Base-by-base conservation (phyloP, 805 yeast species). In the Teunomyces tritomae region DNA sequence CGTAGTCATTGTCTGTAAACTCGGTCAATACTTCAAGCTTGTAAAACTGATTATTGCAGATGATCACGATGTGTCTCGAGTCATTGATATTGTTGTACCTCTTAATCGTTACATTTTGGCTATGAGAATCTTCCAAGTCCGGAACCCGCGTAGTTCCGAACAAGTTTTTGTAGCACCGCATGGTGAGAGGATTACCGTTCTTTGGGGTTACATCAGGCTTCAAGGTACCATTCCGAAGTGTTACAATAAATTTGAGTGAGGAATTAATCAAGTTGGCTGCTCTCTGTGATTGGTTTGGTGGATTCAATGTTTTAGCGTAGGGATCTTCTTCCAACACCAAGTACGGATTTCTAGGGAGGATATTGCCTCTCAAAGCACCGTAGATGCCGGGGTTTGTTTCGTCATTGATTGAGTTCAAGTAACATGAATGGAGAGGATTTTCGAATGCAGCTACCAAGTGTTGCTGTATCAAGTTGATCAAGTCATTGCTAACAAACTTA, bases 311-410 rank as follows among this genome's bases (percentile, higher is more conserved):
- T 57, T 66, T 66, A 13, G 80, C 74, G 51, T 81, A 73, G 1
- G 92, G 91, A 53, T 87, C 95, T 58, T 85, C 85, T 53, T 85
- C 89, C 13, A 87, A 63, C 8, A 87, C 78, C 53, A 87, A 73
- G 57, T 84, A 86, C 1, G 95, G 95, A 60, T 86, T 87, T 51
- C 92, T 71, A 4, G 95, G 95, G 37, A 87, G 67, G 1, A 84
- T 79, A 52, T 83, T 85, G 16, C 87, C 86, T 43, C 83, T 71
- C 27, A 82, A 67, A 47, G 81, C 85, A 13, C 85, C 85, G 56
- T 82, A 82, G 30, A 80, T 78, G 9, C 82, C 82, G 0, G 87
- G 80, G 30, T 82, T 76, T 7, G 67, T 59, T 30, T 70, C 76
- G 40, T 71, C 71, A 49, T 78, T 75, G 37, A 80, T 71, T 8